A percentile compares a stretch with the other conserved stretches of the same genome.
These are phyloP conservation scores for Trichoderma polysporum DNA, from an alignment of 2,329 filamentous ascomycete species.

Conservation along the genomic window DNA sequence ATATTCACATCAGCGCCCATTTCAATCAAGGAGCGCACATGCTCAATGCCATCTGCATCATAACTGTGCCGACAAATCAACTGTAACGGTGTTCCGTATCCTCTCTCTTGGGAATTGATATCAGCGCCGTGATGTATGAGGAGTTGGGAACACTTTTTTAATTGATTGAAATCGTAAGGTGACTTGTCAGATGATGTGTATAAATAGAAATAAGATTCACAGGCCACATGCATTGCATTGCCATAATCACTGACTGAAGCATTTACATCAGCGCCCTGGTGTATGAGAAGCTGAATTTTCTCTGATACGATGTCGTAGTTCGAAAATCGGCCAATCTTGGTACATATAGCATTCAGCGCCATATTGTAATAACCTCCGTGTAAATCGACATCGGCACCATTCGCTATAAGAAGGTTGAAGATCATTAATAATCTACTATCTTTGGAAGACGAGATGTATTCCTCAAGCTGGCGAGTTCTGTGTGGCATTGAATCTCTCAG, in stretches of 20 bases:
- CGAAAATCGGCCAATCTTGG: no score
- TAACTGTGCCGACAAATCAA: not conserved
- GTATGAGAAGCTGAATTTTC: not conserved
- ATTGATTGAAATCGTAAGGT: no score
- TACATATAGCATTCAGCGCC: not conserved
- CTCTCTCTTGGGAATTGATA: not conserved
- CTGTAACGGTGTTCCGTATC: not conserved
- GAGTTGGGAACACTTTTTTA: no score
- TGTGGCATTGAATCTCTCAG: not conserved
- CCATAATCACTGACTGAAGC: no score
- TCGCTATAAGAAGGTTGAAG: no score
- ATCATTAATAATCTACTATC: no score
- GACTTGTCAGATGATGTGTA: no score
- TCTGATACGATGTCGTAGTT: not conserved
- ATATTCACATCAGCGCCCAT: not conserved
- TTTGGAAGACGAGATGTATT: no score
- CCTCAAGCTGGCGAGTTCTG: no score
- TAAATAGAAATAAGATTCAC: no score
- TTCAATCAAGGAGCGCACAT: not conserved
- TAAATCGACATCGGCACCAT: not conserved
- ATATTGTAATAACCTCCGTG: not conserved
- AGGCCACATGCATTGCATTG: no score
- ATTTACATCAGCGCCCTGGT: constrained; percentile 2
- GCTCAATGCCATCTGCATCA: no score
- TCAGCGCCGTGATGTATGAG: constrained; percentile 7